Conservation (phyloP, 495 filamentous ascomycete species). For the Trichoderma asperelloides region DNA sequence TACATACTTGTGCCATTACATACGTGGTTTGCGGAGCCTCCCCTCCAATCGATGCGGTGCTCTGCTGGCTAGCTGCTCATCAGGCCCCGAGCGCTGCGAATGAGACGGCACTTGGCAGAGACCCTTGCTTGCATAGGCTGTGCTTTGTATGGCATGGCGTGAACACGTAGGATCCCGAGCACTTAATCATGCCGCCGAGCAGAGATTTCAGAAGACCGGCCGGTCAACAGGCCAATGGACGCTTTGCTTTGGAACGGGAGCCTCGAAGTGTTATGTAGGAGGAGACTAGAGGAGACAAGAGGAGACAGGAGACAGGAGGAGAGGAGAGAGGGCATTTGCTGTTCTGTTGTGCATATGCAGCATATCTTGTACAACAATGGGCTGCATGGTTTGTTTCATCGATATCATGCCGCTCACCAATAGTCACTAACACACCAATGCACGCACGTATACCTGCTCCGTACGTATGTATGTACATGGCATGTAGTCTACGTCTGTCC, state of each 20-base stretch:
- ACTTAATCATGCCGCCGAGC: background rate
- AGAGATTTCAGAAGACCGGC: background rate
- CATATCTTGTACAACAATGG: background rate
- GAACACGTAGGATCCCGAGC: background rate
- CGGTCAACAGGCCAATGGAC: background rate
- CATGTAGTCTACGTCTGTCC: too few relatives aligned
- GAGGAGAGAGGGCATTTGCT: too few relatives aligned
- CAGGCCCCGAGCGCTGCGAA: background rate
- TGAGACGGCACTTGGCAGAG: background rate
- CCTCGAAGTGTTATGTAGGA: too few relatives aligned
- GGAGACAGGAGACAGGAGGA: too few relatives aligned
- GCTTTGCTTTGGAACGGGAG: background rate
- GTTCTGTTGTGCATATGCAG: background rate
- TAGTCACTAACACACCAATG: background rate
- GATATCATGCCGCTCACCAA: background rate
- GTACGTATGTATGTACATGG: too few relatives aligned
- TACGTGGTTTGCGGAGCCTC: slow-evolving; percentile 5
- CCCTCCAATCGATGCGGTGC: background rate
- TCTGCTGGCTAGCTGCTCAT: background rate
- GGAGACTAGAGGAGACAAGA: too few relatives aligned
- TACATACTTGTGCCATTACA: background rate
- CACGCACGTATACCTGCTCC: too few relatives aligned
- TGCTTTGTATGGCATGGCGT: background rate
- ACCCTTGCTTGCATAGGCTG: background rate
- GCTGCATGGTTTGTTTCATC: background rate